phyloP scores from a whole-genome alignment of 345 rosid genomes.

The Camelina sativa region DNA sequence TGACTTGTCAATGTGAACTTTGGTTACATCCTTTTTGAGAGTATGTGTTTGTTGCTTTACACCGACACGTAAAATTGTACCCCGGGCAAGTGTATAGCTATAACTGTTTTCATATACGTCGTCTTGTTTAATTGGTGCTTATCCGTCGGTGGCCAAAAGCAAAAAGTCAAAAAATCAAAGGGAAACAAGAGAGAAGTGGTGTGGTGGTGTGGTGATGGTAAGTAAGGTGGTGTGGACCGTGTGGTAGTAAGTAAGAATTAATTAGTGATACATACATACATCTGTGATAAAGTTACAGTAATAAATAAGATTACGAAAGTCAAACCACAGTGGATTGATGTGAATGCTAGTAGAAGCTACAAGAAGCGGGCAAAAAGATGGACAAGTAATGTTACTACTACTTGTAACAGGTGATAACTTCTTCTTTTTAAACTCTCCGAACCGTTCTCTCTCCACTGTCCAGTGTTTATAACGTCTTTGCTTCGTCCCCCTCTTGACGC shows the following conservation, averaged over 20 bases:
- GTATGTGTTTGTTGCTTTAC: neutral
- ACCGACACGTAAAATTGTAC: neutral
- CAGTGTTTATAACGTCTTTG: slow-evolving; percentile 37
- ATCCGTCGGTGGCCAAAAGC: neutral
- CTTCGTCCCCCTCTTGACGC: slow-evolving; percentile 50
- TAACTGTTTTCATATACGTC: neutral
- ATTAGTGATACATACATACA: slow-evolving; percentile 31
- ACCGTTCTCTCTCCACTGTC: slow-evolving; percentile 41
- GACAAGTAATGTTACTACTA: slow-evolving; percentile 12
- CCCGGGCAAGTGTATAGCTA: too few species aligned
- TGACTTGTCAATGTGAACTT: neutral
- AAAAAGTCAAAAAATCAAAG: neutral
- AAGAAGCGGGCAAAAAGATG: slow-evolving; percentile 11
- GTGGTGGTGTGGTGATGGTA: neutral
- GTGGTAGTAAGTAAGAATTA: slow-evolving; percentile 29
- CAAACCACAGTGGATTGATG: neutral
- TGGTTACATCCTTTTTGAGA: neutral
- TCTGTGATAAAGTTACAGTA: slow-evolving; percentile 13
- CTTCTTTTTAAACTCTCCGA: slow-evolving; percentile 1
- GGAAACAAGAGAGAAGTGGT: neutral
- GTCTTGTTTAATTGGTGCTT: neutral
- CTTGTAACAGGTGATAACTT: slow-evolving; percentile 24
- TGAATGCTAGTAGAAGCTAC: slow-evolving; percentile 23
- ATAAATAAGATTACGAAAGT: slow-evolving; percentile 28
- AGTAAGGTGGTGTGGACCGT: too few species aligned